phyloP scores from a whole-genome alignment of 257 asterid genomes.

The Capsicum baccatum region DNA sequence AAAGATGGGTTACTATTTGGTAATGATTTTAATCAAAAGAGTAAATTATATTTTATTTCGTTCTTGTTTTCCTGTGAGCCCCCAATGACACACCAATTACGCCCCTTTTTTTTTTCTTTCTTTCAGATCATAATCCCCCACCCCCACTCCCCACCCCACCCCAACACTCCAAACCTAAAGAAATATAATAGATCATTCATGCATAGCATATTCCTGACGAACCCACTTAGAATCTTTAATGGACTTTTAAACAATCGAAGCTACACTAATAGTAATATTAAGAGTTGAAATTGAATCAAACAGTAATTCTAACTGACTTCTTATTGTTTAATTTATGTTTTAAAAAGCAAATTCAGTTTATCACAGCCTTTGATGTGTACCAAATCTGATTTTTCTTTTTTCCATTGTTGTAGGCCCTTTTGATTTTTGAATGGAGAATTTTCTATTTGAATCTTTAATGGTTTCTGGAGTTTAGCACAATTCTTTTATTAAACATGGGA shows the following conservation, averaged over 20 bases:
- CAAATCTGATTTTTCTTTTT: background rate
- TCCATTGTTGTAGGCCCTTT: background rate
- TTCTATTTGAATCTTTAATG: background rate
- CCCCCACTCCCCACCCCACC: no score
- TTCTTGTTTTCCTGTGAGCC: no score
- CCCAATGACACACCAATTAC: no score
- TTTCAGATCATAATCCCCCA: no score
- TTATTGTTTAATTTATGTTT: background rate
- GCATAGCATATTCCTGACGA: no score
- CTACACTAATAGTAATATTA: background rate
- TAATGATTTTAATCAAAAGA: background rate
- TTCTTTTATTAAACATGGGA: background rate
- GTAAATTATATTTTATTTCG: no score
- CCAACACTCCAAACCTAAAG: no score
- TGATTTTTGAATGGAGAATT: background rate
- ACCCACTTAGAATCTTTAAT: no score
- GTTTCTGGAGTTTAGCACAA: background rate
- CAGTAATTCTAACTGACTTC: background rate
- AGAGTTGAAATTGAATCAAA: background rate
- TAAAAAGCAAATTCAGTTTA: no score
- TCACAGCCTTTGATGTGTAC: background rate
- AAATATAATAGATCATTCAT: no score
- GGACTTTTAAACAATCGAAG: background rate
- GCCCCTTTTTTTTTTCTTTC: no score
- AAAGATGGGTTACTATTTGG: no score